Conservation (phyloP, 2,329 filamentous ascomycete genomes). For the Ploettnerulaceae sp. region DNA sequence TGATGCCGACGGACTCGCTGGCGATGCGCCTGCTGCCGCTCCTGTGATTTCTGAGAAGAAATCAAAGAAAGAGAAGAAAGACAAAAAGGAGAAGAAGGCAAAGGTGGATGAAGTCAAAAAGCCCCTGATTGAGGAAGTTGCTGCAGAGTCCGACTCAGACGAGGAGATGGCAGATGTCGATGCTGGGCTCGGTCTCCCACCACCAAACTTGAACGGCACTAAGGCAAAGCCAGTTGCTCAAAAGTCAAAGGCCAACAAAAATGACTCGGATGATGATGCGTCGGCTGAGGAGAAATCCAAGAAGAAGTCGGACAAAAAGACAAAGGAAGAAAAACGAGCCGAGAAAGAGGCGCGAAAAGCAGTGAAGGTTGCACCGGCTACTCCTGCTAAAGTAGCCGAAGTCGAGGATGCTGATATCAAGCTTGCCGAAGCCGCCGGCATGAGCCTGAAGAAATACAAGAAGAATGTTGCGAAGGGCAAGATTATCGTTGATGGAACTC, state of each 20-base stretch:
- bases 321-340: too few relatives aligned
- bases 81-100: slow-evolving; percentile 40
- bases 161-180: slow-evolving; percentile 30
- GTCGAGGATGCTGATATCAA: slow-evolving; percentile 40
- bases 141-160: slow-evolving; percentile 25
- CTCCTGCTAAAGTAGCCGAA: slow-evolving; percentile 32
- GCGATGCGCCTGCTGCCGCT: slow-evolving; percentile 57
- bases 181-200: slow-evolving; percentile 19
- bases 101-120: slow-evolving; percentile 28
- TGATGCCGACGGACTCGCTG: slow-evolving; percentile 80
- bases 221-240: slow-evolving; percentile 23
- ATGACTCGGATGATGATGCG: slow-evolving; percentile 16
- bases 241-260: slow-evolving; percentile 5
- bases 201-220: slow-evolving; percentile 22
- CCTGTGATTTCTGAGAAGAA: slow-evolving; percentile 42
- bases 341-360: slow-evolving; percentile 21
- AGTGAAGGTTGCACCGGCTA: slow-evolving; percentile 37
- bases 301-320: slow-evolving; percentile 37
- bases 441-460: slow-evolving; percentile 73
- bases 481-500: slow-evolving; percentile 59
- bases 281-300: slow-evolving; percentile 37
- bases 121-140: slow-evolving; percentile 31
- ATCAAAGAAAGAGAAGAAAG: slow-evolving; percentile 45
- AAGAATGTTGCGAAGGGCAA: slow-evolving; percentile 70
- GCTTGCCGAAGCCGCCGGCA: slow-evolving; percentile 60